Evolutionary conservation across 768 basidiomycete genomes (phyloP).

Genomic region (Mycena metata): DNA sequence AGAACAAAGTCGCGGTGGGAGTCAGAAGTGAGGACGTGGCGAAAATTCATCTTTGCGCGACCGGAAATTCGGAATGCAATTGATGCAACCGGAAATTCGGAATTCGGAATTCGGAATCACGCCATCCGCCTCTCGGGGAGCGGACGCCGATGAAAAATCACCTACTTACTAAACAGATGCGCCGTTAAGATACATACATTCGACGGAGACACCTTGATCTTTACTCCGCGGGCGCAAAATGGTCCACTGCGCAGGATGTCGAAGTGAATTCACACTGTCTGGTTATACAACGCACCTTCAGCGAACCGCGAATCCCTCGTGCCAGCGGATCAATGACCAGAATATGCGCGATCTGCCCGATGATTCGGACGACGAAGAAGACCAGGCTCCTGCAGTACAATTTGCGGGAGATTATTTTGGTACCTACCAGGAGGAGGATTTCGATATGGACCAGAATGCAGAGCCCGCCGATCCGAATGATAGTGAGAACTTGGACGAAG

Average conservation of each 20-base stretch:
- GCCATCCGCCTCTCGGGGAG: too few relatives aligned
- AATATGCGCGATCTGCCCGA: neutral
- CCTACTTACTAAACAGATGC: too few relatives aligned
- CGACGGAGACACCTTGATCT: too few relatives aligned
- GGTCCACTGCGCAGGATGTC: conserved; percentile 2
- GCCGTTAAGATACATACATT: too few relatives aligned
- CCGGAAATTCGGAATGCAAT: too few relatives aligned
- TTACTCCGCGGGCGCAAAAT: neutral
- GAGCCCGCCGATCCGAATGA: conserved; percentile 5
- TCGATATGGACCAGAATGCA: conserved; percentile 16
- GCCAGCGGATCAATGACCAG: neutral
- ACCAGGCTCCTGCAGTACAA: neutral
- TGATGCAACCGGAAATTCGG: too few relatives aligned
- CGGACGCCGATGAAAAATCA: too few relatives aligned
- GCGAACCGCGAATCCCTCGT: conserved; percentile 4
- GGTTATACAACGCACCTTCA: conserved; percentile 13
- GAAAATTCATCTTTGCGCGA: too few relatives aligned
- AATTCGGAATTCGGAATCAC: too few relatives aligned
- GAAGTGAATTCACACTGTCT: conserved; percentile 2
- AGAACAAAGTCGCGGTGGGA: too few relatives aligned
- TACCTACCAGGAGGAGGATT: conserved; percentile 16
- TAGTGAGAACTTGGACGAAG: neutral
- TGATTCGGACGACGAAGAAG: conserved; percentile 1
- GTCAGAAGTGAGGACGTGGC: too few relatives aligned
- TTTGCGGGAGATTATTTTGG: conserved; percentile 11